Conservation (phyloP, 208 protist species). For the Novymonas esmeraldas region DNA sequence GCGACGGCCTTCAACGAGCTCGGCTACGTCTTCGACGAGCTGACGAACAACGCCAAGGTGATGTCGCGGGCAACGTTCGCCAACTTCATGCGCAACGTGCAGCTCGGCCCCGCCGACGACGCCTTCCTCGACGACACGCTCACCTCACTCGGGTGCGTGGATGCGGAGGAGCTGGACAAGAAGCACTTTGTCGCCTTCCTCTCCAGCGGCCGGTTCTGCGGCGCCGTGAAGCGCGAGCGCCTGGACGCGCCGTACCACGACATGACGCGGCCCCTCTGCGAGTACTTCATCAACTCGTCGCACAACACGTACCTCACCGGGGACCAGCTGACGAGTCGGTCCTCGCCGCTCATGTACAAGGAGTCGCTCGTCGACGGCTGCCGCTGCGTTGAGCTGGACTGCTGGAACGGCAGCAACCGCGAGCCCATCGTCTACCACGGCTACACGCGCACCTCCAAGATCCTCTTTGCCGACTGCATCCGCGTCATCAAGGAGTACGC, state of each 20-base stretch:
- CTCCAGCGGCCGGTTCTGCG: slow-evolving; percentile 28
- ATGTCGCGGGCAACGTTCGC: slow-evolving; percentile 37
- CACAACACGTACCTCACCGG: slow-evolving; percentile 97
- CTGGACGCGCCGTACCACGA: slow-evolving; percentile 42
- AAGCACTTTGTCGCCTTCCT: slow-evolving; percentile 45
- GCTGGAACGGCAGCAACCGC: slow-evolving; percentile 70
- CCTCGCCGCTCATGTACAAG: slow-evolving; percentile 64
- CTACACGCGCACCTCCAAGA: slow-evolving; percentile 76
- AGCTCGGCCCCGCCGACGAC: slow-evolving; percentile 29
- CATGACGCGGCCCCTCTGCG: slow-evolving; percentile 56
- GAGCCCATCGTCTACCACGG: slow-evolving; percentile 88
- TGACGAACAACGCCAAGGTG: slow-evolving; percentile 11
- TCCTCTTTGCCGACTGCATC: slow-evolving; percentile 65
- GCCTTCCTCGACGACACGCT: slow-evolving; percentile 34
- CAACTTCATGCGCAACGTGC: slow-evolving; percentile 37
- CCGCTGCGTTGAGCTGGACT: slow-evolving; percentile 87
- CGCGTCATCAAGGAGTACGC: slow-evolving; percentile 63
- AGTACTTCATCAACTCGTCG: slow-evolving; percentile 93
- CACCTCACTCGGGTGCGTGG: slow-evolving; percentile 31
- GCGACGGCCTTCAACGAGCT: slow-evolving; percentile 43
- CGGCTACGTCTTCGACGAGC: slow-evolving; percentile 39
- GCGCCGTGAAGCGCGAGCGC: slow-evolving; percentile 26
- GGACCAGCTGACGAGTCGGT: slow-evolving; percentile 87
- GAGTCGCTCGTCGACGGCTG: slow-evolving; percentile 73
- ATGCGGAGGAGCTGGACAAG: slow-evolving; percentile 29